Conservation (phyloP, 2,329 filamentous ascomycete genomes). For the Albophoma yamanashiensis region DNA sequence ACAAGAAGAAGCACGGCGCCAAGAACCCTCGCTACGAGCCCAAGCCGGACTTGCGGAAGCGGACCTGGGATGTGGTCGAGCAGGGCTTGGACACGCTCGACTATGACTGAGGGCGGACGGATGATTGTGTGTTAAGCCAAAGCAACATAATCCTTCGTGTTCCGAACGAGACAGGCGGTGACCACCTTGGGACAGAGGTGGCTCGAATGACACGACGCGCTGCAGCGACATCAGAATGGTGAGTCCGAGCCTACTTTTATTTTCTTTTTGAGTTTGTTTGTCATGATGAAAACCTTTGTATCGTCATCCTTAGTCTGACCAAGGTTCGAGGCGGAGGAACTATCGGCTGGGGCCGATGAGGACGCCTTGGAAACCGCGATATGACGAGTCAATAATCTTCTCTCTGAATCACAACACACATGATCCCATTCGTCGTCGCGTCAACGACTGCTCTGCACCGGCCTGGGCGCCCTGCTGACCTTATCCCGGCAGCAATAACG, state of each 20-base stretch:
- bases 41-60: constrained; percentile 53
- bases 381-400: constrained; percentile 45
- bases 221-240: neutral
- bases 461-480: neutral
- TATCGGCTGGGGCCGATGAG: constrained; percentile 15
- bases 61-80: constrained; percentile 58
- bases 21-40: constrained; percentile 31
- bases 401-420: constrained; percentile 30
- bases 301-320: constrained; percentile 96
- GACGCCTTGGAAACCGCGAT: constrained; percentile 21
- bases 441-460: neutral
- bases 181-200: neutral
- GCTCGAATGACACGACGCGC: neutral
- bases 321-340: constrained; percentile 19
- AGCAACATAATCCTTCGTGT: no score
- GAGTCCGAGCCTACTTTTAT: constrained; percentile 16
- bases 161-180: neutral
- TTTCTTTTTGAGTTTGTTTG: neutral
- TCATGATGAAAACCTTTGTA: constrained; percentile 78
- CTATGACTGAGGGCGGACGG: constrained; percentile 38
- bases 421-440: neutral
- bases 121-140: neutral
- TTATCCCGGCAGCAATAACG: neutral
- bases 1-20: constrained; percentile 22
- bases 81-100: constrained; percentile 47